Evolutionary conservation across 2,329 filamentous ascomycete genomes (phyloP), one percentile per base, ranked within the genome.

Genomic region (Arachnopeziza araneosa): DNA sequence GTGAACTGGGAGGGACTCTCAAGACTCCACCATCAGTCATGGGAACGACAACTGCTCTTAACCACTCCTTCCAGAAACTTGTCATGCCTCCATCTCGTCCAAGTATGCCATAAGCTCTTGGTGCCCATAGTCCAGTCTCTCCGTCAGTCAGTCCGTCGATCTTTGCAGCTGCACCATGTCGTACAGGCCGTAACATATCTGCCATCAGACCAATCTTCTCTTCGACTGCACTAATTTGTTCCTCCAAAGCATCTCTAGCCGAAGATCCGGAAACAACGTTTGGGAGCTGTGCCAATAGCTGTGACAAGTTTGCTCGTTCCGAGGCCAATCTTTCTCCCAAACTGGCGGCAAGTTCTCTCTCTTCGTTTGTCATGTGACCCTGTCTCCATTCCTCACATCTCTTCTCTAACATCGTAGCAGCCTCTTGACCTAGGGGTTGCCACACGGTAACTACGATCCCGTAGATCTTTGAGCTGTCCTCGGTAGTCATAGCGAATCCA

Each of bases 201-300:
- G 93, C 92, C 95, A 99, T 99, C 58, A 99, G 80, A 32, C 86
- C 85, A 68, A 99, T 99, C 76, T 97, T 98, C 77, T 99, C 95
- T 75, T 99, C 95, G 9, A 97, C 93, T 0, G 90, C 83, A 71
- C 93, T 96, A 72, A 99, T 99, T 70, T 97, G 87, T 60, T 98
- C 95, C 71, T 98, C 95, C 24, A 99, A 79, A 36, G 81, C 79
- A 67, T 99, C 95, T 68, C 95, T 85, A 57, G 87, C 91, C 5
- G 84, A 77, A 0, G 91, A 93, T 1, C 91, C 93, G 8, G 91
- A 96, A 1, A 87, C 83, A 1, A 92, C 84, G 0, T 84, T 86
- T 0, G 93, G 92, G 32, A 99, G 81, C 73, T 89, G 86, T 4
- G 93, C 88, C 36, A 99, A 80, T 55, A 98, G 82, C 69, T 93